Evolutionary conservation across 1,284 basidiomycete species (phyloP).

Genomic region (Boletellus deceptivus): DNA sequence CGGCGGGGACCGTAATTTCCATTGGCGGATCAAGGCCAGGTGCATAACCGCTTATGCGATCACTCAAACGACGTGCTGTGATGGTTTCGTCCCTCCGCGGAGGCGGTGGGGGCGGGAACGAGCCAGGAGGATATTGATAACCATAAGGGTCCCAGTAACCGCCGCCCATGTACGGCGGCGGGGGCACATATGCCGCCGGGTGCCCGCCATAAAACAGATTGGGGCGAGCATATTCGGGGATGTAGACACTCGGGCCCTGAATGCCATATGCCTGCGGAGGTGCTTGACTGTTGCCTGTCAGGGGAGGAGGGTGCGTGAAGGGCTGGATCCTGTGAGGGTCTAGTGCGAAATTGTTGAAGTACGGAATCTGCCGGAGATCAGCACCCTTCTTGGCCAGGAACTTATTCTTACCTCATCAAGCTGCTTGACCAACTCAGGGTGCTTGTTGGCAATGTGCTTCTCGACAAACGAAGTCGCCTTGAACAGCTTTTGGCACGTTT

Average conservation of each 20-base stretch:
- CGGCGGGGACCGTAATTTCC: slow-evolving; percentile 52
- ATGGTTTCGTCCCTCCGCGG: slow-evolving; percentile 56
- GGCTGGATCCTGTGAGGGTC: slow-evolving; percentile 91
- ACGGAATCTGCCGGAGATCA: slow-evolving; percentile 59
- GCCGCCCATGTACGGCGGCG: slow-evolving; percentile 44
- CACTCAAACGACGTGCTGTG: slow-evolving; percentile 62
- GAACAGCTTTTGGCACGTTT: slow-evolving; percentile 92
- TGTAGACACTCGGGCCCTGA: slow-evolving; percentile 54
- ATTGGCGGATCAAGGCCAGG: slow-evolving; percentile 45
- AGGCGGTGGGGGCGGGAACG: slow-evolving; percentile 38
- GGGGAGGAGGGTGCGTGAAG: slow-evolving; percentile 70
- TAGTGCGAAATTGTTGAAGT: slow-evolving; percentile 91
- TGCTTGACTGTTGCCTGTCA: slow-evolving; percentile 59
- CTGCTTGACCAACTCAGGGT: slow-evolving; percentile 73
- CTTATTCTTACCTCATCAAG: slow-evolving; percentile 65
- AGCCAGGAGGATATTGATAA: slow-evolving; percentile 37
- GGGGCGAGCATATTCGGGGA: slow-evolving; percentile 45
- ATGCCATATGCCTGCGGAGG: slow-evolving; percentile 80
- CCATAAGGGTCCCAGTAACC: slow-evolving; percentile 58
- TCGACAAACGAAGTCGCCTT: slow-evolving; percentile 93
- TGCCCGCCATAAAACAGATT: slow-evolving; percentile 46
- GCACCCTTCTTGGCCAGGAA: slow-evolving; percentile 14
- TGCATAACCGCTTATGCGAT: slow-evolving; percentile 73
- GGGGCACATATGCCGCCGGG: slow-evolving; percentile 39
- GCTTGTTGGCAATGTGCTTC: slow-evolving; percentile 91